These are phyloP conservation scores for Corymbia calophylla DNA, from an alignment of 441 rosid species.

Conservation along the genomic window DNA sequence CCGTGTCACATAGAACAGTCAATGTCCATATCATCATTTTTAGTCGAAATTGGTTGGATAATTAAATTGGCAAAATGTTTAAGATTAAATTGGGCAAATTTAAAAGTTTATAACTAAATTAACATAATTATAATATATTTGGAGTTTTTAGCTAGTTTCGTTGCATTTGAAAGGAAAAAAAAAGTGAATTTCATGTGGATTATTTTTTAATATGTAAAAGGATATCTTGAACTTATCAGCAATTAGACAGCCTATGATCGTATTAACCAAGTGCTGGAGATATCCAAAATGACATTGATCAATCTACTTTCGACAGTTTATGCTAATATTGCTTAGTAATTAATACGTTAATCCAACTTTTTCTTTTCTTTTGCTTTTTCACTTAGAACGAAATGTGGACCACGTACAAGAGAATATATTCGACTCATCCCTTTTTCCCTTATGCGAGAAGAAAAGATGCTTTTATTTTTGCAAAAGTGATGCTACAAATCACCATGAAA, in stretches of 20 bases:
- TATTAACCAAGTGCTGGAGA: no score
- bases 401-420: background rate
- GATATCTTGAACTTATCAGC: background rate
- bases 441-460: background rate
- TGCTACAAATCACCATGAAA: background rate
- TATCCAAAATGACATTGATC: background rate
- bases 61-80: no score
- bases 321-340: background rate
- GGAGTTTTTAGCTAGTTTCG: background rate
- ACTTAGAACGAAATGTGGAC: background rate
- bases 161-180: background rate
- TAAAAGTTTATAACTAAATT: no score
- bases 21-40: no score
- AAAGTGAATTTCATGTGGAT: no score
- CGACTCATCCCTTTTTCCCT: background rate
- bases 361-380: background rate
- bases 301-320: background rate
- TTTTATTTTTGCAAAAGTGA: background rate
- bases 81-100: no score
- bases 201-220: no score
- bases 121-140: no score
- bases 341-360: background rate
- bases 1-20: no score
- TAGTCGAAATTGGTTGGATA: no score
- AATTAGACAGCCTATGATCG: no score